Base-by-base conservation (phyloP, 169 alveolate genomes). In the Babesia bovis region DNA sequence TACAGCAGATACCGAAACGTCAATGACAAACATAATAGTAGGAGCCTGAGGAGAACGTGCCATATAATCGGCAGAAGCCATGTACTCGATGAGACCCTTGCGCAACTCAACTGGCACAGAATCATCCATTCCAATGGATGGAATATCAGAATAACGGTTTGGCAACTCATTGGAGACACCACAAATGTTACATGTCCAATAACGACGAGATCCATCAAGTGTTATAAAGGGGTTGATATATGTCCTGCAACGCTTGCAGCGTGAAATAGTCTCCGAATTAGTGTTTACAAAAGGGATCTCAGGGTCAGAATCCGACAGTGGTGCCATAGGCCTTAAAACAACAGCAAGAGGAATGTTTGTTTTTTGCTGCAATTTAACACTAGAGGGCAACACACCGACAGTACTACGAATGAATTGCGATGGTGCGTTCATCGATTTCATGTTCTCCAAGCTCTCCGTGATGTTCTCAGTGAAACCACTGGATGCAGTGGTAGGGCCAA, bases 121-220 rank as follows among this genome's bases (percentile, higher is more conserved):
- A 4, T 42, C 79, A n/a, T 87, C 72, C 19, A 96, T 98, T 28
- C 84, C 69, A 47, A 86, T 90, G 47, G 75, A 90, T 32, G 89
- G 61, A 4, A 91, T 84, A 55, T 90, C 77, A 56, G 85, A 83
- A 79, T 94, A 94, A 74, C 90, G 91, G 52, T 87, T 91, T 40
- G 93, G 97, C 33, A 97, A 91, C 66, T 94, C 95, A 83, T 97
- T 97, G 32, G 94, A 84, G 59, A 83, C 88, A 30, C 97, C 98
- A 65, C 99, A 97, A 82, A 97, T 57, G 87, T 97, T 97, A 85
- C 99, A 97, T 42, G 85, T 75, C 99, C 99, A 97, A 58, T 94
- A 92, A 41, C 95, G 85, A n/a, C 99, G 98, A 25, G 92, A 91
- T 33, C 94, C 94, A 57, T 94, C 97, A 91, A 96, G 96, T 81